Conservation (phyloP, 1,284 basidiomycete species). For the Ceratobasidium sp. region DNA sequence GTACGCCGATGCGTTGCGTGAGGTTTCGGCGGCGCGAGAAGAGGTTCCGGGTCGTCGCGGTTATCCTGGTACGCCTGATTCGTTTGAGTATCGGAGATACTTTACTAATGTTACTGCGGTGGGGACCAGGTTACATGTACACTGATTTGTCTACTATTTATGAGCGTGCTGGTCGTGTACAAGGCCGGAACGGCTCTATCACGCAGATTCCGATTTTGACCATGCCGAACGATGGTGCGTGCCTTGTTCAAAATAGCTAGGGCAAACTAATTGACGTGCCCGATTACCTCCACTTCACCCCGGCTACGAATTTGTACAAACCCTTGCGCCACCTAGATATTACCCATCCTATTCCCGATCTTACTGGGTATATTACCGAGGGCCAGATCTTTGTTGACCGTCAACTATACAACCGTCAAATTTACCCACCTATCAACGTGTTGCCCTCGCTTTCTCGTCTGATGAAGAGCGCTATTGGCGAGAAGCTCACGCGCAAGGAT, state of each 20-base stretch:
- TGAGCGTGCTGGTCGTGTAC: slow-evolving; percentile 97
- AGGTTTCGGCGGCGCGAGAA: slow-evolving; percentile 98
- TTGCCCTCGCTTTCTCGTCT: slow-evolving; percentile 97
- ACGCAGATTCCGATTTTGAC: slow-evolving; percentile 99
- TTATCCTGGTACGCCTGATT: slow-evolving; percentile 76
- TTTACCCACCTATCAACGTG: slow-evolving; percentile 99
- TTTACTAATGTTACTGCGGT: background rate
- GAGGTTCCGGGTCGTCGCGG: slow-evolving; percentile 99
- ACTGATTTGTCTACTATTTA: slow-evolving; percentile 99
- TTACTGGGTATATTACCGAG: slow-evolving; percentile 99
- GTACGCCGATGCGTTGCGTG: slow-evolving; percentile 97
- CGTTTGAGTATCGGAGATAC: background rate
- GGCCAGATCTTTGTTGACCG: slow-evolving; percentile 99
- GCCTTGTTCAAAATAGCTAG: slow-evolving; percentile 42
- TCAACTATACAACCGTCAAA: slow-evolving; percentile 92
- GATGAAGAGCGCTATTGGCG: slow-evolving; percentile 99
- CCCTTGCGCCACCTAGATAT: slow-evolving; percentile 73
- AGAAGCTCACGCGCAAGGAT: slow-evolving; percentile 96
- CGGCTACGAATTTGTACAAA: slow-evolving; percentile 44
- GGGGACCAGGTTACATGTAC: slow-evolving; percentile 85
- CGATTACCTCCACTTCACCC: slow-evolving; percentile 19
- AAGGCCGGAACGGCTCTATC: slow-evolving; percentile 98
- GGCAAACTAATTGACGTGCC: slow-evolving; percentile 3
- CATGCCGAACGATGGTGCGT: slow-evolving; percentile 98
- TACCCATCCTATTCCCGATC: slow-evolving; percentile 99